Evolutionary conservation across 352 stramenopile genomes (phyloP), one percentile per base, ranked within the genome.

Genomic region (Globisporangium cylindrosporum): DNA sequence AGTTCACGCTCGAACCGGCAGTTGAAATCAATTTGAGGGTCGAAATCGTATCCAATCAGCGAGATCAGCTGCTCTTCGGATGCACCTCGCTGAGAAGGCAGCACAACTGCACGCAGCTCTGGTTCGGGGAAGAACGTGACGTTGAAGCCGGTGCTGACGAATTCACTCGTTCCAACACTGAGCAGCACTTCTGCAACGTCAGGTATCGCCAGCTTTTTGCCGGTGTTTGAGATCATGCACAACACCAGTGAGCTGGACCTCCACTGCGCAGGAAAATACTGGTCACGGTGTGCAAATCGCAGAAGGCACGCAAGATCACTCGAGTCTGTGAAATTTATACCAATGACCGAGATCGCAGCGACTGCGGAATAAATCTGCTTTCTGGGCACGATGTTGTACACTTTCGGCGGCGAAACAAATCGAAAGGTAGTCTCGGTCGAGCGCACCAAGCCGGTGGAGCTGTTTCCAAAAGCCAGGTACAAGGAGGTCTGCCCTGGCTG

Each of bases 31-130:
- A 73, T 61, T 6, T 65, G 58, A 22, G 59, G 1, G 49, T 83
- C 70, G 67, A 90, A 92, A 73, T 86, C 60, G 38, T 73, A 71
- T 1, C 83, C 83, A 38, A 54, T 51, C 4, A 88, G 62, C 0
- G 61, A 64, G 14, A 86, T 54, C 1, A 53, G 64, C 29, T 22
- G 54, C 5, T 67, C 51, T 4, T 46, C 24, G 7, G 51, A 34
- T 8, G 22, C 25, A 8, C 1, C 57, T 20, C 4, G 25, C 12
- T 32, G 34, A n/a, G 25, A 43, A 59, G 48, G 18, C n/a, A 20
- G 25, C 22, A 14, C 10, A 41, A 73, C 61, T 32, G 20, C 34
- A 27, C 59, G 67, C 29, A 86, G 53, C 59, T 84, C 64, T 7
- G 79, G 73, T 59, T 60, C 46, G 54, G 22, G 64, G 34, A 79